Conservation (phyloP, 495 filamentous ascomycete species). For the Staphylotrichum tortipilum region DNA sequence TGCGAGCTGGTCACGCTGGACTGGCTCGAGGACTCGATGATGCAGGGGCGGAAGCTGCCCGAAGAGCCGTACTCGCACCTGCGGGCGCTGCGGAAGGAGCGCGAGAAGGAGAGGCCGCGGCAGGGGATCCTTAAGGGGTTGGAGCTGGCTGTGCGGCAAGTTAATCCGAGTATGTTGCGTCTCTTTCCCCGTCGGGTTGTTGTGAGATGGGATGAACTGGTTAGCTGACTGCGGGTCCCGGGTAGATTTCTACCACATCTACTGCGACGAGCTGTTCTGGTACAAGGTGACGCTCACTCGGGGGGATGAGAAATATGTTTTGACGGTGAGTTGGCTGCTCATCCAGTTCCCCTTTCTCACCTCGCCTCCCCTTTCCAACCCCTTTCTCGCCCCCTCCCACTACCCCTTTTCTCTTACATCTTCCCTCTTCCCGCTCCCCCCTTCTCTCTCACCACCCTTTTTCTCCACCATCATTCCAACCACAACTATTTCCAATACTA, state of each 20-base stretch:
- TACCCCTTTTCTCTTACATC: too few species aligned
- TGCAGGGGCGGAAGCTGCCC: slow-evolving; percentile 4
- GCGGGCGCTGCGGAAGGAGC: slow-evolving; percentile 10
- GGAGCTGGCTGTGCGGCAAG: slow-evolving; percentile 33
- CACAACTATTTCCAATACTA: too few species aligned
- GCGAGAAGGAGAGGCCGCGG: slow-evolving; percentile 38
- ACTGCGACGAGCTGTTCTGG: slow-evolving; percentile 25
- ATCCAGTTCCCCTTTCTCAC: too few species aligned
- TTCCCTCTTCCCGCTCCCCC: too few species aligned
- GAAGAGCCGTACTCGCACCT: slow-evolving; percentile 19
- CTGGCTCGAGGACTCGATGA: slow-evolving; percentile 35
- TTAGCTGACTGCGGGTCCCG: too few species aligned
- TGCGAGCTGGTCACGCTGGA: slow-evolving; percentile 27
- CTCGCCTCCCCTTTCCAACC: too few species aligned
- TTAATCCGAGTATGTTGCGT: slow-evolving; percentile 25
- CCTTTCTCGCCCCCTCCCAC: too few species aligned
- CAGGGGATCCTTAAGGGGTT: slow-evolving; percentile 24
- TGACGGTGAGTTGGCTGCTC: slow-evolving; percentile 22
- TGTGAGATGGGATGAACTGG: background rate
- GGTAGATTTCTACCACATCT: slow-evolving; percentile 23
- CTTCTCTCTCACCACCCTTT: background rate
- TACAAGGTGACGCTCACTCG: slow-evolving; percentile 28
- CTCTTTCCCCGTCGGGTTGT: background rate
- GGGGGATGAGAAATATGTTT: slow-evolving; percentile 23
- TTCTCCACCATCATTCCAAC: background rate